Evolutionary conservation across 352 stramenopile species (phyloP), one percentile per base, ranked within the genome.

Genomic region (Pythium oligandrum): DNA sequence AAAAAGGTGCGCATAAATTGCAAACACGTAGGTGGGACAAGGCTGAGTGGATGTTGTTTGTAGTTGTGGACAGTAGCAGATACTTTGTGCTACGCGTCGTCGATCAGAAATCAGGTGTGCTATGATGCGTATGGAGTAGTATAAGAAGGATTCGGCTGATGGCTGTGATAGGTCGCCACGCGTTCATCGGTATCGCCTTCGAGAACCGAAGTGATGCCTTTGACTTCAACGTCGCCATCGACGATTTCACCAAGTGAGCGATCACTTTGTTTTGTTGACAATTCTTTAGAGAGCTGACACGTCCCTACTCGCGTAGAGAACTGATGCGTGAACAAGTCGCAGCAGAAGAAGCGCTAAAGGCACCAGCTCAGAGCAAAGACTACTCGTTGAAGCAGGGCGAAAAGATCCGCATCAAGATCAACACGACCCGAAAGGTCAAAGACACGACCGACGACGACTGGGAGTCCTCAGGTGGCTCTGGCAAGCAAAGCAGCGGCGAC

Each of bases 181-280:
- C 94, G 64, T 98, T 96, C 67, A 94, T 98, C 51, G 91, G 91
- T 12, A 82, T 98, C 55, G 91, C 89, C 4, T 98, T 98, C 55
- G 93, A 97, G 67, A 92, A 98, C 59, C 76, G 91, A 40, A 97
- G 94, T 64, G 88, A 97, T 66, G 89, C 91, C 1, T 98, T 98
- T 73, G 91, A 98, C 70, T 98, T 98, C 63, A 98, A 97, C 58
- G 91, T 94, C 8, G 85, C 87, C 5, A 79, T 98, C 26, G 87
- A 96, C 53, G 88, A 98, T 72, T 79, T 88, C 55, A 78, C 68
- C 63, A 88, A 93, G 74, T 83, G 55, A 31, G 66, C 65, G 42
- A n/a, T 6, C 11, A 7, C 38, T 36, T 37, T 39, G 42, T 56
- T 49, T 8, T 42, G 11, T 26, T 10, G 55, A 2, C 17, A 56